A percentile compares a stretch with the other conserved stretches of the same genome.
These are phyloP conservation scores for Coemansia sp. DNA, from an alignment of 192 early-diverging fungal genomes.

Conservation along the genomic window DNA sequence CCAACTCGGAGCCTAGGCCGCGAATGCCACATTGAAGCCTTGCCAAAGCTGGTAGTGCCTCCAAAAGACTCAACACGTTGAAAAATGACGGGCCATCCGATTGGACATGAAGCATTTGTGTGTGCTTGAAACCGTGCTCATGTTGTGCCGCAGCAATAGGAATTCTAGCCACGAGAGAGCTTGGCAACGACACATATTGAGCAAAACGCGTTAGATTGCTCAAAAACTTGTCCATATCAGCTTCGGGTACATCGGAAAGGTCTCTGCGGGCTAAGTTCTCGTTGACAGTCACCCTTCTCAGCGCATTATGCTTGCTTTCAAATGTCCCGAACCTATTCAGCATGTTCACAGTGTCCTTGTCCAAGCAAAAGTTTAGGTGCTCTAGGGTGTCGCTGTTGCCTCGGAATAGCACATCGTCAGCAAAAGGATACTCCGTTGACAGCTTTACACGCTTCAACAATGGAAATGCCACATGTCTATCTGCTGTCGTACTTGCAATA, in stretches of 20 bases:
- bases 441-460: background rate
- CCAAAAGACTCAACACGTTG: background rate
- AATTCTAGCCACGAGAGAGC: background rate
- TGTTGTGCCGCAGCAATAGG: background rate
- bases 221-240: background rate
- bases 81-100: background rate
- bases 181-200: background rate
- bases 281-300: background rate
- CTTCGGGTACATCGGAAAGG: background rate
- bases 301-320: background rate
- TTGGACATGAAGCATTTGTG: background rate
- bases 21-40: background rate
- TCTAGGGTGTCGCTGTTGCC: background rate
- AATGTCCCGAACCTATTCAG: background rate
- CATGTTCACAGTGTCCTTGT: background rate
- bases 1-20: background rate
- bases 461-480: background rate
- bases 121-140: background rate
- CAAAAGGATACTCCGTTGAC: background rate
- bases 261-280: background rate
- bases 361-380: background rate
- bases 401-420: conserved; percentile 4
- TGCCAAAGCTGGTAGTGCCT: background rate
- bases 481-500: too few species aligned
- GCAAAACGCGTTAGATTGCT: background rate